These are phyloP conservation scores for Apium graveolens DNA, from an alignment of 129 eudicot genomes.

Conservation along the genomic window DNA sequence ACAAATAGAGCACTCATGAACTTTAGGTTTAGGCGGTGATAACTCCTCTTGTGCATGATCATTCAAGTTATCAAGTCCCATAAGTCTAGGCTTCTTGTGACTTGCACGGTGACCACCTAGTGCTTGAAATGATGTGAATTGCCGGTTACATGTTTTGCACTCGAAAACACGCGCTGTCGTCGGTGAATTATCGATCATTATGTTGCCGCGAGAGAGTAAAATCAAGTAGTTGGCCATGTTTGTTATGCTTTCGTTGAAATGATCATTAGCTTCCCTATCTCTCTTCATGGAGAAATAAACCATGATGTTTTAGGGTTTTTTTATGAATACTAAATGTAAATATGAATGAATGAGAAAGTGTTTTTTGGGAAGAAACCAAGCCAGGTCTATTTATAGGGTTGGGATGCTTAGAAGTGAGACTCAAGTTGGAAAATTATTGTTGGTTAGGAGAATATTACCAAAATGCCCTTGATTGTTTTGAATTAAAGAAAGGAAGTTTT, in stretches of 20 bases:
- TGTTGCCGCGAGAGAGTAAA: slow-evolving; percentile 32
- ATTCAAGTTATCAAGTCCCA: slow-evolving; percentile 17
- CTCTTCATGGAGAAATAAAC: slow-evolving; percentile 40
- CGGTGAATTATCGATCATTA: neutral
- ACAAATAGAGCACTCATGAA: slow-evolving; percentile 79
- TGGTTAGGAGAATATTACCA: neutral
- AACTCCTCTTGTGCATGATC: slow-evolving; percentile 4
- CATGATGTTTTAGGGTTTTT: slow-evolving; percentile 22
- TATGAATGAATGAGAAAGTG: slow-evolving; percentile 1
- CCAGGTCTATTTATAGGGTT: slow-evolving; percentile 19
- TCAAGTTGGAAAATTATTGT: neutral
- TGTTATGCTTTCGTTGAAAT: slow-evolving; percentile 18
- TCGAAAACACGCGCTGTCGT: slow-evolving; percentile 37
- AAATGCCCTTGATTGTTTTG: slow-evolving; percentile 16
- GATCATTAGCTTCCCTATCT: slow-evolving; percentile 38
- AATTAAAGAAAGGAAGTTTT: neutral
- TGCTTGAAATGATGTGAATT: slow-evolving; percentile 83
- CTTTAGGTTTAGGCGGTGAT: slow-evolving; percentile 42
- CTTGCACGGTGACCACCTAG: slow-evolving; percentile 96
- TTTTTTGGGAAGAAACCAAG: neutral
- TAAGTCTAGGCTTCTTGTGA: slow-evolving; percentile 66
- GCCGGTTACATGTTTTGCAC: slow-evolving; percentile 82
- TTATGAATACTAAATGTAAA: neutral
- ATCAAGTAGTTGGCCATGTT: slow-evolving; percentile 69
- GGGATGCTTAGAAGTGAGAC: slow-evolving; percentile 24